Conservation (phyloP, 2,329 filamentous ascomycete species). For the Sphaerostilbella broomeana region DNA sequence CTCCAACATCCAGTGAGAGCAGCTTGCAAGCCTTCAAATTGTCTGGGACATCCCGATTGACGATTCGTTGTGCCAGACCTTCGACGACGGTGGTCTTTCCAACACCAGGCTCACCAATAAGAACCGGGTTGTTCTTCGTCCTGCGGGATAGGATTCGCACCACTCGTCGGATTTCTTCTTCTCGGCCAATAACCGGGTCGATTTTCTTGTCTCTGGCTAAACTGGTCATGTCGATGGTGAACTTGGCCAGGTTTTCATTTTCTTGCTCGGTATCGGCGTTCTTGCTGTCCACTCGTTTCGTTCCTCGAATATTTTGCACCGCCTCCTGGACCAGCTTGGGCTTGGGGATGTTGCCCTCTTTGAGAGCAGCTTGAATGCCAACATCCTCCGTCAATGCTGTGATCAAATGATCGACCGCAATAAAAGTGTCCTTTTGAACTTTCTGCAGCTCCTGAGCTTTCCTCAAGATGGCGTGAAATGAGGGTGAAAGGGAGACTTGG, state of each 20-base stretch:
- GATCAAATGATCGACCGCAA: conserved; percentile 93
- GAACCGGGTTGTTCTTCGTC: conserved; percentile 97
- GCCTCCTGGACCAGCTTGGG: conserved; percentile 83
- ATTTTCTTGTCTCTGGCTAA: conserved; percentile 97
- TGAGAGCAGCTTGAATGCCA: conserved; percentile 64
- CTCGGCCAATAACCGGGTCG: conserved; percentile 91
- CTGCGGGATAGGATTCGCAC: conserved; percentile 85
- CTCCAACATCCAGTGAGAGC: conserved; percentile 90
- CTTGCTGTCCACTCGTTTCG: conserved; percentile 89
- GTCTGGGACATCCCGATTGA: conserved; percentile 93
- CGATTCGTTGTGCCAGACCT: conserved; percentile 88
- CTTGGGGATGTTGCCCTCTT: conserved; percentile 87
- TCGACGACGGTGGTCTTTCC: conserved; percentile 98
- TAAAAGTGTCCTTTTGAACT: conserved; percentile 93
- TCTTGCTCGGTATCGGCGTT: conserved; percentile 89
- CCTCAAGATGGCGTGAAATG: conserved; percentile 75
- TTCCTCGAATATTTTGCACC: conserved; percentile 87
- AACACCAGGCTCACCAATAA: conserved; percentile 96
- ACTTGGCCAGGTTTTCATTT: conserved; percentile 93
- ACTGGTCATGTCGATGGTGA: conserved; percentile 96
- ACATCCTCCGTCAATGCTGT: conserved; percentile 74
- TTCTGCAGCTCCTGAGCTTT: conserved; percentile 86
- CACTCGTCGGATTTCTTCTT: conserved; percentile 90
- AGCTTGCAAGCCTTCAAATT: conserved; percentile 91
- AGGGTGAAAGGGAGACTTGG: conserved; percentile 72